Base-by-base conservation (phyloP, 2,329 filamentous ascomycete species). In the Zarea fungicola region DNA sequence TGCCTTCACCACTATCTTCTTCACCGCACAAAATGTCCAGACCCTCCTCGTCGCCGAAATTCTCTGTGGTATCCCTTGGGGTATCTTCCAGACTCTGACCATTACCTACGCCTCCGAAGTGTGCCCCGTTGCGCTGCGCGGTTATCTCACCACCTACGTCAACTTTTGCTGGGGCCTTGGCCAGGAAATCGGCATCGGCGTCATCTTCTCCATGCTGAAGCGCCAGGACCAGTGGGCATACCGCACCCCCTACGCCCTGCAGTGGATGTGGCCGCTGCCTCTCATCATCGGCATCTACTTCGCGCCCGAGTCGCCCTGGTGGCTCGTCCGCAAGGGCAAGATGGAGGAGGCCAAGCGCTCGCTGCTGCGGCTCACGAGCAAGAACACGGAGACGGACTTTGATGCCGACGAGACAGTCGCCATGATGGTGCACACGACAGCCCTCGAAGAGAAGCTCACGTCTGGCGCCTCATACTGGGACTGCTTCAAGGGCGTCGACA, bases 401-500 rank as follows among this genome's bases (percentile, higher is more conserved):
- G 80, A 95, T 59, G 80, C 86, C 10, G 86, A 95, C 54, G 88
- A 93, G 68, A 93, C 88, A 0, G 75, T 95, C 42, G 84, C 87
- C 58, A 95, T 95, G 88, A 95, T 96, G 87, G 81, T 89, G 1
- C 88, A 95, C 62, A 96, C 89, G 1, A 91, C 87, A 1, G 85
- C 85, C 0, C 72, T 95, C 10, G 90, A 95, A 64, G 77, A 87
- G 61, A 77, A 79, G 65, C 86, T 89, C 46, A 90, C 87, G 4
- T 70, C 72, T 6, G 89, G 89, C 25, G 81, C 87, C 6, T 83
- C 76, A 46, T 95, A 93, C 65, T 67, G 79, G 58, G 89, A 95
- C 65, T 95, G 89, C 69, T 95, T 95, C 77, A 84, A 77, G 63
- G 89, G 89, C 10, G 78, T 80, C 11, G 84, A 95, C 61, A 72